Conservation (phyloP, 1,139 yeast species). For the Kluyveromyces sp. region DNA sequence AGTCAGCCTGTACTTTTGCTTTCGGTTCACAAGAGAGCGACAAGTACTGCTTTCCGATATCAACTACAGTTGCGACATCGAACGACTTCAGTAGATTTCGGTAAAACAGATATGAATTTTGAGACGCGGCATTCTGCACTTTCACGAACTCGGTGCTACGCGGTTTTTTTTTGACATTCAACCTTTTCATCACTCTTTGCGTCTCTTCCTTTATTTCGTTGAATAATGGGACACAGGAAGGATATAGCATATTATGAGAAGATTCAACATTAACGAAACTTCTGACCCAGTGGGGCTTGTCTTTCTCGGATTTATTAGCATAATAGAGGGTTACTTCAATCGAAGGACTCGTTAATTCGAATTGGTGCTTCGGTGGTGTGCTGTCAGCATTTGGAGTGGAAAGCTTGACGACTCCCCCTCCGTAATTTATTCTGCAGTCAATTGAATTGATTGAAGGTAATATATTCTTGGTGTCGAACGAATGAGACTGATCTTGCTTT, state of each 20-base stretch:
- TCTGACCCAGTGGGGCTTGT: conserved; percentile 26
- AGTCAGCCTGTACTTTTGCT: conserved; percentile 84
- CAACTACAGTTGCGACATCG: conserved; percentile 58
- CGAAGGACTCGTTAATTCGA: conserved; percentile 72
- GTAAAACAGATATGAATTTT: conserved; percentile 29
- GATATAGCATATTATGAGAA: conserved; percentile 61
- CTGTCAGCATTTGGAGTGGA: conserved; percentile 35
- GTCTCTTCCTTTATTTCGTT: conserved; percentile 48
- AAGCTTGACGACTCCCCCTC: conserved; percentile 61
- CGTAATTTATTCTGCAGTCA: conserved; percentile 51
- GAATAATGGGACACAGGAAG: conserved; percentile 75
- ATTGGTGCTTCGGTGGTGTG: conserved; percentile 43
- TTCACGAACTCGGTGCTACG: background rate
- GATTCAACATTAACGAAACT: conserved; percentile 34
- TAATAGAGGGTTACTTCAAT: conserved; percentile 51
- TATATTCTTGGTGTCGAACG: conserved; percentile 25
- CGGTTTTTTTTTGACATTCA: conserved; percentile 10
- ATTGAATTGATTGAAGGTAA: conserved; percentile 37
- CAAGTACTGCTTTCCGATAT: conserved; percentile 65
- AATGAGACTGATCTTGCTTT: conserved; percentile 17
- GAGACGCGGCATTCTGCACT: conserved; percentile 8
- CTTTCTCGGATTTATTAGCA: conserved; percentile 29
- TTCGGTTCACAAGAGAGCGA: conserved; percentile 86
- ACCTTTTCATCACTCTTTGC: conserved; percentile 33
- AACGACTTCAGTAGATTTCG: conserved; percentile 41